Base-by-base conservation (phyloP, 257 asterid species). In the Mentha longifolia region DNA sequence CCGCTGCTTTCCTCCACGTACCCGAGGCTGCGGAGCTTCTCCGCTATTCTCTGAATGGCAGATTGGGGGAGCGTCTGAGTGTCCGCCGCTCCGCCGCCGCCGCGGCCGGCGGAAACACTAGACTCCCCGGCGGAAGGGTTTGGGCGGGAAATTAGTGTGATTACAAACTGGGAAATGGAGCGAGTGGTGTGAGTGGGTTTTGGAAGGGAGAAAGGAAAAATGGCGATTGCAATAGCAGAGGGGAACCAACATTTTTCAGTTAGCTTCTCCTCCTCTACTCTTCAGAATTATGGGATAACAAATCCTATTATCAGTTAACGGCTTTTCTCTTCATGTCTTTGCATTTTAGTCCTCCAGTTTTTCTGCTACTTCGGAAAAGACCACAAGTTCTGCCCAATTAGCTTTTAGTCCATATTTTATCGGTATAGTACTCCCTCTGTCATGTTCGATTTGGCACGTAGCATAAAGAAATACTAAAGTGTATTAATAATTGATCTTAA, bases 21-120 rank as follows among this genome's bases (percentile, higher is more conserved):
- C 9, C 99, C 98, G 9, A 95, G 98, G 83, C 83, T 84, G 1
- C 96, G 93, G 37, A 92, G 98, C 84, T 95, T 95, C 68, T 95
- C 92, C 3, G 97, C 92, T 16, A 95, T 92, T 42, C 97, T 73
- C 37, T 77, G 85, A 54, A 95, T 87, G 67, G 99, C 95, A 61
- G 97, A 84, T 20, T 88, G 84, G 22, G 97, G 86, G 20, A 84
- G 78, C 7, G 88, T 56, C 69, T 69, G 63, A 14, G 82, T 61
- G 13, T 80, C 86, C 65, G 77, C 74, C 54, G 17, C 64, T 16
- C 16, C 9, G 80, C 46, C 62, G 93, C 70, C 69, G 89, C 78
- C 17, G 5, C 81, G 39, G 64, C 90, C 70, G 68, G 89, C 79
- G 69, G 81, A 42, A 56, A 64, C 35, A 46, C n/a, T 76, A 25